Evolutionary conservation across 805 yeast species (phyloP).

Genomic region (Lachancea mirantina): DNA sequence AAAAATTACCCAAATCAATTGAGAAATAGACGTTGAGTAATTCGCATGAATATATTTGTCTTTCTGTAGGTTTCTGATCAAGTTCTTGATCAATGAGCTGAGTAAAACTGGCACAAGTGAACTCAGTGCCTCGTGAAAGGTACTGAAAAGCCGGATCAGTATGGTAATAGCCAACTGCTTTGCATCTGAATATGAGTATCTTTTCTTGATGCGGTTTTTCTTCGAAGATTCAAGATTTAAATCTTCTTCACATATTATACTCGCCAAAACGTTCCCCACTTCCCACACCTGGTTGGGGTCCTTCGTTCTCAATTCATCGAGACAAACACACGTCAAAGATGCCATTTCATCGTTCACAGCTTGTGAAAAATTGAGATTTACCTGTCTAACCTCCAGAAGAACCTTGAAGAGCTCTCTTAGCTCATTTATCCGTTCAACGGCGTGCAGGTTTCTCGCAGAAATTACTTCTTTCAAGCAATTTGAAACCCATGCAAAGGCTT

Average conservation of each 20-base stretch:
- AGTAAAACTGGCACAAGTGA: slow-evolving; percentile 31
- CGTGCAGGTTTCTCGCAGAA: too few species aligned
- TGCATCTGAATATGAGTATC: slow-evolving; percentile 20
- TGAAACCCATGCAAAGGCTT: too few species aligned
- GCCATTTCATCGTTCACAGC: too few species aligned
- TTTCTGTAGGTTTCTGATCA: slow-evolving; percentile 31
- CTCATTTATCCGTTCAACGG: too few species aligned
- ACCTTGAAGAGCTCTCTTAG: too few species aligned
- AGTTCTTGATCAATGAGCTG: slow-evolving; percentile 25
- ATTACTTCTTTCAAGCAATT: too few species aligned
- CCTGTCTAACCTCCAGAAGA: too few species aligned
- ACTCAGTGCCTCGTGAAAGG: slow-evolving; percentile 29
- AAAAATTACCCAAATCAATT: slow-evolving; percentile 18
- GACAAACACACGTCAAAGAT: too few species aligned
- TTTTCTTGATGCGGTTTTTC: slow-evolving; percentile 19
- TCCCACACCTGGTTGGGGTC: slow-evolving; percentile 24
- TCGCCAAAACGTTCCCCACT: slow-evolving; percentile 21
- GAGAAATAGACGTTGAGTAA: slow-evolving; percentile 22
- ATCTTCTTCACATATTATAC: slow-evolving; percentile 26
- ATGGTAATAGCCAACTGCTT: slow-evolving; percentile 27
- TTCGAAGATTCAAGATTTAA: slow-evolving; percentile 6
- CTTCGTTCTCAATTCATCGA: slow-evolving; percentile 11
- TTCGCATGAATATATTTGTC: slow-evolving; percentile 28
- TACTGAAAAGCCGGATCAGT: slow-evolving; percentile 28
- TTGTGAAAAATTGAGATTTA: too few species aligned